These are phyloP conservation scores for Penicillium turbatum DNA, from an alignment of 495 filamentous ascomycete species.

Conservation along the genomic window DNA sequence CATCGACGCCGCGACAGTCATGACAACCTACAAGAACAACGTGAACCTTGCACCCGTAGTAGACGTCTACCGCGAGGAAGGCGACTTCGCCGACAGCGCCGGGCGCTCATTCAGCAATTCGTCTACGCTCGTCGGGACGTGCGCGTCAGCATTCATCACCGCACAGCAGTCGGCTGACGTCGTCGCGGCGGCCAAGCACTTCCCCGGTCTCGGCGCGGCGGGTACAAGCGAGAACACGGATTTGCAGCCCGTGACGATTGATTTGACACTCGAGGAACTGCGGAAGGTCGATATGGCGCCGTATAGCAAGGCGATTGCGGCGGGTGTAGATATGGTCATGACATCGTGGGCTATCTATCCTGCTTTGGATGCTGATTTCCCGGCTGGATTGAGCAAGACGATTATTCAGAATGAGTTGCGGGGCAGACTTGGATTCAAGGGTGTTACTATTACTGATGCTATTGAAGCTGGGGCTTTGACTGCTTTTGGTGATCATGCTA, in stretches of 20 bases:
- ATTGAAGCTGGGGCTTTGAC: constrained; percentile 32
- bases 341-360: constrained; percentile 35
- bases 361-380: constrained; percentile 25
- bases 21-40: constrained; percentile 23
- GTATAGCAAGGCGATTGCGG: constrained; percentile 23
- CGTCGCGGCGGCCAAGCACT: constrained; percentile 36
- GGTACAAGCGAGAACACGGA: constrained; percentile 26
- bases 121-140: constrained; percentile 19
- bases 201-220: constrained; percentile 29
- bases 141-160: constrained; percentile 24
- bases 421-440: constrained; percentile 27
- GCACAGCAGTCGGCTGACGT: constrained; percentile 31
- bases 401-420: constrained; percentile 31
- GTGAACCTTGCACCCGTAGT: constrained; percentile 32
- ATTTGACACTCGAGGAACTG: constrained; percentile 20
- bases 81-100: constrained; percentile 29
- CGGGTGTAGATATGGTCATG: constrained; percentile 36
- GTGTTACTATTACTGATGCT: constrained; percentile 34
- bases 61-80: constrained; percentile 27
- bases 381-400: constrained; percentile 29
- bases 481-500: constrained; percentile 22
- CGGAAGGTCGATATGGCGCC: constrained; percentile 25
- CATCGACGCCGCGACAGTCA: constrained; percentile 20
- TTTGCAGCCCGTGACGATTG: constrained; percentile 28
- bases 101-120: constrained; percentile 30